These are phyloP conservation scores for Clarireedia monteithiana DNA, from an alignment of 2,329 filamentous ascomycete genomes.

Conservation along the genomic window DNA sequence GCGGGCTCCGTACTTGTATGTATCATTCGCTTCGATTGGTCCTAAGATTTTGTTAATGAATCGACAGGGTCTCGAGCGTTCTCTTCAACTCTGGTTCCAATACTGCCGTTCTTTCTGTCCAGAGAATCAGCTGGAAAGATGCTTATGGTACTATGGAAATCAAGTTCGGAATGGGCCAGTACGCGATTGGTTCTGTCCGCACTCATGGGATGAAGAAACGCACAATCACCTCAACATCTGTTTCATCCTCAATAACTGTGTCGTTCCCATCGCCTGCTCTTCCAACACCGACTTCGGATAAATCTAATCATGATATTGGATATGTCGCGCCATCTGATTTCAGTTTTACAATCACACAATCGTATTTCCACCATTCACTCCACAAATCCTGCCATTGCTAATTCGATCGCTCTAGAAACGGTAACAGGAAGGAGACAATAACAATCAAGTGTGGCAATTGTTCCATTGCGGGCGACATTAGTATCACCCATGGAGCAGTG, in stretches of 20 bases:
- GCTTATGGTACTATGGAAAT: constrained; percentile 15
- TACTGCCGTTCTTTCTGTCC: constrained; percentile 1
- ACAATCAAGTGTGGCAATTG: constrained; percentile 5
- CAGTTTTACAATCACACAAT: not conserved
- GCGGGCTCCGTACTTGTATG: constrained; percentile 7
- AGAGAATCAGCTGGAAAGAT: constrained; percentile 9
- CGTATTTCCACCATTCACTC: not conserved
- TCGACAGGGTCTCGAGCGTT: not conserved
- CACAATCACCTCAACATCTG: not conserved
- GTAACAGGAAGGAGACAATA: not conserved
- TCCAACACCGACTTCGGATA: not conserved
- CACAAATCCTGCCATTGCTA: not conserved
- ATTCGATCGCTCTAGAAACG: not conserved
- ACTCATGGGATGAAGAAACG: not conserved
- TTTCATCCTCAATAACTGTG: not conserved
- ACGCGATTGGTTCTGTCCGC: constrained; percentile 9
- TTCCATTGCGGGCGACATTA: not conserved
- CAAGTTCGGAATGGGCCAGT: constrained; percentile 13
- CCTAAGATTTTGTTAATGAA: not conserved
- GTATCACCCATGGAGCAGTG: constrained; percentile 1
- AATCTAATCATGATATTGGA: not conserved
- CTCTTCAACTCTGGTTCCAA: not conserved
- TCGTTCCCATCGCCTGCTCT: not conserved
- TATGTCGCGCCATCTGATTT: not conserved
- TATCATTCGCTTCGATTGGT: not conserved